Conservation (phyloP, 2,329 filamentous ascomycete genomes). For the Beauveria asiatica region DNA sequence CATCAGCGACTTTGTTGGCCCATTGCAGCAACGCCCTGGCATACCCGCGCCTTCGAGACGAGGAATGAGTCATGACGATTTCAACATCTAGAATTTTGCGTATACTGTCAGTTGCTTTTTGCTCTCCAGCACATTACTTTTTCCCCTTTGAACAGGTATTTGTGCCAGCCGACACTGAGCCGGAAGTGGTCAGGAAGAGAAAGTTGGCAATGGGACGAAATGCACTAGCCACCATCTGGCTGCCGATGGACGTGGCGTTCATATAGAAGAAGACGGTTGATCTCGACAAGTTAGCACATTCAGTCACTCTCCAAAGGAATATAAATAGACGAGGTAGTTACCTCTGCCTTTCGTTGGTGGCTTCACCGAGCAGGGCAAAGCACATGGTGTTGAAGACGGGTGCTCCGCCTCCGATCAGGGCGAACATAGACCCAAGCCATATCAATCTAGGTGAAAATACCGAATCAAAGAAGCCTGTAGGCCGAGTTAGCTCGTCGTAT, state of each 20-base stretch:
- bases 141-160: no score
- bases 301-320: background rate
- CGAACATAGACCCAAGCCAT: background rate
- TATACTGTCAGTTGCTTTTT: no score
- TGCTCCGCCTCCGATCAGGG: background rate
- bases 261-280: slow-evolving; percentile 4
- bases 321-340: background rate
- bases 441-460: background rate
- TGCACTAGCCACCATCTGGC: background rate
- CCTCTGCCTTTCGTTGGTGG: background rate
- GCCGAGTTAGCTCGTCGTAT: background rate
- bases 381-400: background rate
- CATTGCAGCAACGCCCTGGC: no score
- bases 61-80: no score
- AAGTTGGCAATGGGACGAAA: no score
- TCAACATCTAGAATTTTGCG: no score
- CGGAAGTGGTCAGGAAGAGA: no score
- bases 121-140: no score
- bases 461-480: background rate
- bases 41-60: no score
- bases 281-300: background rate
- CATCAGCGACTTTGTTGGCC: no score
- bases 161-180: no score
- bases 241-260: background rate
- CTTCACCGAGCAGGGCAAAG: background rate